Evolutionary conservation across 2,329 filamentous ascomycete species (phyloP), one percentile per base, ranked within the genome.

Genomic region (Aureobasidium melanogenum): DNA sequence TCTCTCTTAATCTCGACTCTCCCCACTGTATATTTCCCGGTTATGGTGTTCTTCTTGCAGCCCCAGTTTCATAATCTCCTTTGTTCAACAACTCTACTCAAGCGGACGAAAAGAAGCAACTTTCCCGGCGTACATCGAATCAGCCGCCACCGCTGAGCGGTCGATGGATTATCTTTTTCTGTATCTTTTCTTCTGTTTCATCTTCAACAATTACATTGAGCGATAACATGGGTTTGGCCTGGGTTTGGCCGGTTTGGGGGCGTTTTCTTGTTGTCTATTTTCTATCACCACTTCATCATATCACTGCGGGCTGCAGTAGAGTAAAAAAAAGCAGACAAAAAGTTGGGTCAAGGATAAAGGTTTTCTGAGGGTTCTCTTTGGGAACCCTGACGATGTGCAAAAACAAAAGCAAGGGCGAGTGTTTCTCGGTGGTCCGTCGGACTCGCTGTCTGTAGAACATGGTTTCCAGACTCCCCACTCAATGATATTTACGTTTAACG

Each of bases 381-480:
- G 46, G 60, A 60, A 58, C 62, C 57, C 47, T 48, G 60, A 60
- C 19, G 57, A 44, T 52, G 46, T 60, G 43, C 59, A 61, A 54
- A 32, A 55, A 24, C 28, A 61, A 46, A 46, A 61, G 59, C 41
- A 32, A 61, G 48, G 59, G 59, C 59, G 59, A 61, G 59, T 32
- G 58, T 26, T 39, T 47, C 36, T 52, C 17, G 59, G 48, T 47
- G 32, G 48, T 55, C 32, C 48, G 34, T 61, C 48, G 59, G 59
- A 55, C 59, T 61, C 59, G 50, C 59, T 61, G 50, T 61, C 59
- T 61, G 59, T 61, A 61, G 47, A 61, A 44, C 46, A 50, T 30
- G 28, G 34, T 48, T 47, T 52, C 51, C 59, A 62, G 60, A 62
- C 46, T 56, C 51, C 60, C 51, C 60, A 57, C 60, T 50, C 46